Percentiles rank a stretch among this genome's conserved stretches.
Evolutionary conservation across 768 basidiomycete species (phyloP).

Genomic region (Lentinula aciculospora): DNA sequence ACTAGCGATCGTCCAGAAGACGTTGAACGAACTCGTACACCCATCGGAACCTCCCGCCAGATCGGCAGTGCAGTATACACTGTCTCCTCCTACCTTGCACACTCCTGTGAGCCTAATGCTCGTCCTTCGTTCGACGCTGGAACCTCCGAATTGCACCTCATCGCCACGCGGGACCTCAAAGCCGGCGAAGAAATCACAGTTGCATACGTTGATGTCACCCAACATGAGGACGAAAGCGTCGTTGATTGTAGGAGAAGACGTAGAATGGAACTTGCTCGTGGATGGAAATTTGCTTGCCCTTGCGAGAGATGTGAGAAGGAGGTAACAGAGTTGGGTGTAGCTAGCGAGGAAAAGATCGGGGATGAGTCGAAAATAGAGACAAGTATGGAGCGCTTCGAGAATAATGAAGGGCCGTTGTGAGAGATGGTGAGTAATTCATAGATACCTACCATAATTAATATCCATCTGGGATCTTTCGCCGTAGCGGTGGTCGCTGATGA

Average conservation of each 20-base stretch:
- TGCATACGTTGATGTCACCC: slow-evolving; percentile 67
- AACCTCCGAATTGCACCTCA: slow-evolving; percentile 63
- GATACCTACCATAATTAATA: background rate
- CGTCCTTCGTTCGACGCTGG: slow-evolving; percentile 60
- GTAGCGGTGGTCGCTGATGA: too few relatives aligned
- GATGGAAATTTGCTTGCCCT: slow-evolving; percentile 77
- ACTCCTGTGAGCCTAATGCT: slow-evolving; percentile 70
- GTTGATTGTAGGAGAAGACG: slow-evolving; percentile 57
- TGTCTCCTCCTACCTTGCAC: slow-evolving; percentile 71
- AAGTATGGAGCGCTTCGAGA: slow-evolving; percentile 20
- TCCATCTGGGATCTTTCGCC: too few relatives aligned
- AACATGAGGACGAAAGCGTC: slow-evolving; percentile 45
- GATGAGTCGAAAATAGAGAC: slow-evolving; percentile 50
- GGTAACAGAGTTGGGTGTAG: slow-evolving; percentile 27
- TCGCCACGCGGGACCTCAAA: slow-evolving; percentile 62
- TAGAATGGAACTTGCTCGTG: slow-evolving; percentile 68
- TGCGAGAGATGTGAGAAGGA: slow-evolving; percentile 65
- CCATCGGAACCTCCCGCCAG: slow-evolving; percentile 69
- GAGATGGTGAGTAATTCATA: too few relatives aligned
- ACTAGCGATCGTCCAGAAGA: slow-evolving; percentile 58
- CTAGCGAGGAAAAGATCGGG: slow-evolving; percentile 27
- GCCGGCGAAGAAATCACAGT: slow-evolving; percentile 74
- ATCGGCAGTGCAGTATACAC: slow-evolving; percentile 72
- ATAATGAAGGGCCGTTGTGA: slow-evolving; percentile 8
- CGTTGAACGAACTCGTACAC: slow-evolving; percentile 69